Percentiles rank a stretch among this genome's conserved stretches.
These are phyloP conservation scores for Saprolegnia diclina DNA, from an alignment of 352 stramenopile species.

Conservation along the genomic window DNA sequence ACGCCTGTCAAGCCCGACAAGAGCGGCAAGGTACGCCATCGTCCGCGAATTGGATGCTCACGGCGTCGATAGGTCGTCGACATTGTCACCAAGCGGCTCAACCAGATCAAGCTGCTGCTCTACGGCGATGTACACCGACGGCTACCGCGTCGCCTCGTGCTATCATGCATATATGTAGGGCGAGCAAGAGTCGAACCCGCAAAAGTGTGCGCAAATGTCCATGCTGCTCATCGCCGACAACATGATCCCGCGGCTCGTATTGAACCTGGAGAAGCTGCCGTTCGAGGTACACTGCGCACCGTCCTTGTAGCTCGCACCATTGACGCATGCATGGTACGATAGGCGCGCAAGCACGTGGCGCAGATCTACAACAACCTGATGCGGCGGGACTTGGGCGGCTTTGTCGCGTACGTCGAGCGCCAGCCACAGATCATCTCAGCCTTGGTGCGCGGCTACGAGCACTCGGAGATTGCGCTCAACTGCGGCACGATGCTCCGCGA, in stretches of 20 bases:
- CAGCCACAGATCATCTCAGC: slow-evolving; percentile 66
- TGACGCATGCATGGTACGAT: not conserved
- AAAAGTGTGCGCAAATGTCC: slow-evolving; percentile 76
- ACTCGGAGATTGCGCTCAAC: slow-evolving; percentile 82
- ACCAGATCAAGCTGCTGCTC: slow-evolving; percentile 78
- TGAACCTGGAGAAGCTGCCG: slow-evolving; percentile 57
- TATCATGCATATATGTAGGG: slow-evolving; percentile 32
- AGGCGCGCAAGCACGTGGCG: slow-evolving; percentile 75
- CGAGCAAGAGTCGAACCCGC: slow-evolving; percentile 65
- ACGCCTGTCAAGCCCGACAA: slow-evolving; percentile 50
- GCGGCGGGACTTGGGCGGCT: slow-evolving; percentile 72
- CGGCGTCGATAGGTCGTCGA: slow-evolving; percentile 33
- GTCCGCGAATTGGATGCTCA: not conserved
- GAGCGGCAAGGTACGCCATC: slow-evolving; percentile 40
- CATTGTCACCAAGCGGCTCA: slow-evolving; percentile 74
- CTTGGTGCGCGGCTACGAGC: slow-evolving; percentile 80
- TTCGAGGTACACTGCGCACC: slow-evolving; percentile 71
- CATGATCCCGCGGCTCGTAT: slow-evolving; percentile 66
- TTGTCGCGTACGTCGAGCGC: slow-evolving; percentile 72
- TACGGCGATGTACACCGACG: slow-evolving; percentile 57
- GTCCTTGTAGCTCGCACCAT: not conserved
- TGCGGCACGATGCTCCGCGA: slow-evolving; percentile 88
- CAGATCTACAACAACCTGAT: slow-evolving; percentile 89
- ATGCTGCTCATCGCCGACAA: slow-evolving; percentile 59
- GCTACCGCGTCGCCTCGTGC: not conserved